Evolutionary conservation across 2,329 filamentous ascomycete genomes (phyloP).

Genomic region (Davidsoniella neocaledoniae): DNA sequence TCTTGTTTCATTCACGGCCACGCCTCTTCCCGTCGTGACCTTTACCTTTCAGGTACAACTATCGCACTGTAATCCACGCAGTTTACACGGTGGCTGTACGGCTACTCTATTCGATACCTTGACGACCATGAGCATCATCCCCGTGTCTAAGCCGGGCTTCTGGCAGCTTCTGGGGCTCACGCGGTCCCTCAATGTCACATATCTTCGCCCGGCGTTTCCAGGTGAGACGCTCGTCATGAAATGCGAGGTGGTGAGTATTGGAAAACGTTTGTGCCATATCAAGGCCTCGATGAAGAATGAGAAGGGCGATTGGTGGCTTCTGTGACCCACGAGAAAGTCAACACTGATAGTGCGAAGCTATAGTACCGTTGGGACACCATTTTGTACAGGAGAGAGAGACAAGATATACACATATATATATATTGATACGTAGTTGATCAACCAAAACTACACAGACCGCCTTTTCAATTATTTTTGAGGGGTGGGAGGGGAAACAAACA

Average conservation of each 20-base stretch:
- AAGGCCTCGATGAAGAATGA: constrained; percentile 37
- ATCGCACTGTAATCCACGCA: constrained; percentile 36
- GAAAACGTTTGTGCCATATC: constrained; percentile 35
- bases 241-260: constrained; percentile 40
- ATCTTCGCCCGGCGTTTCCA: constrained; percentile 42
- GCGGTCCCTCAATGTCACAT: constrained; percentile 49
- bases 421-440: constrained; percentile 40
- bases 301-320: constrained; percentile 36
- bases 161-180: constrained; percentile 48
- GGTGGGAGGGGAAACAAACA: too few species aligned
- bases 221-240: constrained; percentile 36
- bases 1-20: constrained; percentile 21
- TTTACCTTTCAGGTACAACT: constrained; percentile 34
- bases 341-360: constrained; percentile 30
- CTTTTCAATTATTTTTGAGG: neutral
- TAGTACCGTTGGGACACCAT: constrained; percentile 19
- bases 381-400: constrained; percentile 32
- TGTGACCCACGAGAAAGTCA: constrained; percentile 50
- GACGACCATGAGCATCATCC: constrained; percentile 40
- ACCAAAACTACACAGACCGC: neutral
- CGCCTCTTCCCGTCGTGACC: constrained; percentile 23
- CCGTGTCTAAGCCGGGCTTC: constrained; percentile 35
- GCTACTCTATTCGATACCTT: constrained; percentile 52
- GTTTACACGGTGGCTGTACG: constrained; percentile 45
- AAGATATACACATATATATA: constrained; percentile 45